Evolutionary conservation across 2,329 filamentous ascomycete genomes (phyloP).

Genomic region (Periglandula ipomoeae): DNA sequence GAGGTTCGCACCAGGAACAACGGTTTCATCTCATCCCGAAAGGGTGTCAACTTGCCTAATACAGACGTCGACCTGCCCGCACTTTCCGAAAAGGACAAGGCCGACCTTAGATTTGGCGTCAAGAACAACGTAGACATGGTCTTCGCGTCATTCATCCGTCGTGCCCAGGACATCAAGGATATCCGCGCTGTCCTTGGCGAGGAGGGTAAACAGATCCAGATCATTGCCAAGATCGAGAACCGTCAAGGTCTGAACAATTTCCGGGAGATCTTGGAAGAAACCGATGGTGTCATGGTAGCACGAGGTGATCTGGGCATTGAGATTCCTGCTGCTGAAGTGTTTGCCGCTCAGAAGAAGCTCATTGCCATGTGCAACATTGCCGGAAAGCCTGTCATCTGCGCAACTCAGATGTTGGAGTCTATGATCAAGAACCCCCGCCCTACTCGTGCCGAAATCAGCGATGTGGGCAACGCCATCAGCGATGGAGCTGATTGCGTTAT

Average conservation of each 20-base stretch:
- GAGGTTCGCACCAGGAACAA: slow-evolving; percentile 88
- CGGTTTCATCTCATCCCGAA: slow-evolving; percentile 96
- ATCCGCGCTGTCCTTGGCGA: slow-evolving; percentile 88
- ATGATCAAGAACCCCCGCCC: slow-evolving; percentile 99
- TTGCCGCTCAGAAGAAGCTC: slow-evolving; percentile 99
- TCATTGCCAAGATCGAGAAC: slow-evolving; percentile 99
- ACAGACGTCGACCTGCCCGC: slow-evolving; percentile 97
- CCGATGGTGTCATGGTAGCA: slow-evolving; percentile 99
- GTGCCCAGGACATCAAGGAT: slow-evolving; percentile 81
- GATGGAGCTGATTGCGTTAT: slow-evolving; percentile 99
- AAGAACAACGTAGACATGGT: slow-evolving; percentile 99
- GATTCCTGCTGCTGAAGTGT: slow-evolving; percentile 96
- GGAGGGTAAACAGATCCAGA: slow-evolving; percentile 93
- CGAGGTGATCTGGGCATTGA: slow-evolving; percentile 95
- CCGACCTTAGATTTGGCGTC: slow-evolving; percentile 87
- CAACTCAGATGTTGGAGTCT: slow-evolving; percentile 98
- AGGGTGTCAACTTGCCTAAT: slow-evolving; percentile 98
- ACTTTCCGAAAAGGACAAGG: slow-evolving; percentile 96
- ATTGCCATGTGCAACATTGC: slow-evolving; percentile 99
- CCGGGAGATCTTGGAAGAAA: slow-evolving; percentile 88
- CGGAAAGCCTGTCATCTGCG: slow-evolving; percentile 97
- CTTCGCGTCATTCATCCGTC: slow-evolving; percentile 96
- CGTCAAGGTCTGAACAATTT: slow-evolving; percentile 99
- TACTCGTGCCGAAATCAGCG: slow-evolving; percentile 95
- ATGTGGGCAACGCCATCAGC: slow-evolving; percentile 95